These are phyloP conservation scores for Clonostachys rosea DNA, from an alignment of 2,329 filamentous ascomycete species.

Conservation along the genomic window DNA sequence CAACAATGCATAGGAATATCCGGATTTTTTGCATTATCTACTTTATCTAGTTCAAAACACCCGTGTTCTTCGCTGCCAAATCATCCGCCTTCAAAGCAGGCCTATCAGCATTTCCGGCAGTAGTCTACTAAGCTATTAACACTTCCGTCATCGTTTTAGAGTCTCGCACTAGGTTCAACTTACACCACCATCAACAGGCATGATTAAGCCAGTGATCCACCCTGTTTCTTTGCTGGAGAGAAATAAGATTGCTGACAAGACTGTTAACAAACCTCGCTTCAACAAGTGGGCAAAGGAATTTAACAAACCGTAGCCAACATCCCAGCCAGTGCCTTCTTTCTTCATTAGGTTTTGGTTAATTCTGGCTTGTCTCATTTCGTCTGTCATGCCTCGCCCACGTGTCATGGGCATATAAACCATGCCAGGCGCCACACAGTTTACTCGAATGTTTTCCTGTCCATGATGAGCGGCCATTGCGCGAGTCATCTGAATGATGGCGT, in stretches of 20 bases:
- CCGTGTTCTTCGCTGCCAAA: neutral
- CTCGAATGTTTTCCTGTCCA: constrained; percentile 10
- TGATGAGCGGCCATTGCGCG: constrained; percentile 38
- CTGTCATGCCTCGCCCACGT: constrained; percentile 14
- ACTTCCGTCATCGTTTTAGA: neutral
- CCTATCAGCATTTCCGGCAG: neutral
- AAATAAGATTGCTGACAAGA: constrained; percentile 11
- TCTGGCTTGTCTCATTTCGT: constrained; percentile 15
- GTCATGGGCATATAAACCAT: constrained; percentile 20
- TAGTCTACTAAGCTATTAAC: neutral
- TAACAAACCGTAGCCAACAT: constrained; percentile 14
- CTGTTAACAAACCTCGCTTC: neutral
- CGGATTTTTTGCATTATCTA: no score
- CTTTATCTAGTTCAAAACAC: neutral
- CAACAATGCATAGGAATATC: no score
- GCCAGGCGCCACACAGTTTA: constrained; percentile 3
- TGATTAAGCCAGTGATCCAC: constrained; percentile 18
- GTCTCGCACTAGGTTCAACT: neutral
- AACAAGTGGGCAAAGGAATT: neutral
- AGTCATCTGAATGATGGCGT: constrained; percentile 38
- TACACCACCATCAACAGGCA: constrained; percentile 20
- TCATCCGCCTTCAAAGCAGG: neutral
- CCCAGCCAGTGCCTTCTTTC: constrained; percentile 16
- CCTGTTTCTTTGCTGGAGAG: constrained; percentile 16
- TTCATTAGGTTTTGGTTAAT: constrained; percentile 16